Evolutionary conservation across 768 basidiomycete species (phyloP).

Genomic region (Hygrocybe coccinea): DNA sequence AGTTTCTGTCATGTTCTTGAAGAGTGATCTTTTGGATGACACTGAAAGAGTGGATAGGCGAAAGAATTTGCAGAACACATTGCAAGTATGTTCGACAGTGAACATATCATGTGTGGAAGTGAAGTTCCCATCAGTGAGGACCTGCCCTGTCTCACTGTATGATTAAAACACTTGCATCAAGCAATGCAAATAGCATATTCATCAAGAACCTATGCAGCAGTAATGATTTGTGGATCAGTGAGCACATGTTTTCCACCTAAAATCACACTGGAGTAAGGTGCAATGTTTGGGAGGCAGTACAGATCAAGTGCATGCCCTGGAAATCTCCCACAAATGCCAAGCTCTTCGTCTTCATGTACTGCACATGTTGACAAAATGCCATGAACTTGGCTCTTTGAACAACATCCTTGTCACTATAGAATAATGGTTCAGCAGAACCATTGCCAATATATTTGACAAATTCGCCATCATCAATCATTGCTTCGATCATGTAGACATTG

Average conservation of each 20-base stretch:
- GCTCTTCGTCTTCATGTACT: constrained; percentile 15
- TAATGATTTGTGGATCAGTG: not conserved
- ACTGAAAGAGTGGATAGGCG: not conserved
- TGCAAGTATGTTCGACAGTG: not conserved
- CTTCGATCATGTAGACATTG: constrained; percentile 17
- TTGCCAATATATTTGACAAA: constrained; percentile 27
- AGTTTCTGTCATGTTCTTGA: not conserved
- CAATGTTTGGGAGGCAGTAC: not conserved
- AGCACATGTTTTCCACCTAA: constrained; percentile 1
- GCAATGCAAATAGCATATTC: no score
- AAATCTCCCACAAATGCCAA: constrained; percentile 16
- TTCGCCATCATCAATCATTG: constrained; percentile 13
- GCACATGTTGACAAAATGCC: constrained; percentile 17
- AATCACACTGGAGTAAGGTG: not conserved
- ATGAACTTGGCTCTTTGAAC: constrained; percentile 8
- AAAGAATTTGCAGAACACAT: not conserved
- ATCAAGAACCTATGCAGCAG: no score
- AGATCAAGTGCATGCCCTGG: constrained; percentile 11
- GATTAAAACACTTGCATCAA: not conserved
- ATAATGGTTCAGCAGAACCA: constrained; percentile 12
- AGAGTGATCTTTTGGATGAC: not conserved
- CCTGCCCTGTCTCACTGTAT: not conserved
- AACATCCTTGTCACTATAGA: not conserved
- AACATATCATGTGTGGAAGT: not conserved
- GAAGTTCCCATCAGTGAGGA: not conserved